Evolutionary conservation across 139 green algal species (phyloP).

Genomic region (Asterochloris erici): DNA sequence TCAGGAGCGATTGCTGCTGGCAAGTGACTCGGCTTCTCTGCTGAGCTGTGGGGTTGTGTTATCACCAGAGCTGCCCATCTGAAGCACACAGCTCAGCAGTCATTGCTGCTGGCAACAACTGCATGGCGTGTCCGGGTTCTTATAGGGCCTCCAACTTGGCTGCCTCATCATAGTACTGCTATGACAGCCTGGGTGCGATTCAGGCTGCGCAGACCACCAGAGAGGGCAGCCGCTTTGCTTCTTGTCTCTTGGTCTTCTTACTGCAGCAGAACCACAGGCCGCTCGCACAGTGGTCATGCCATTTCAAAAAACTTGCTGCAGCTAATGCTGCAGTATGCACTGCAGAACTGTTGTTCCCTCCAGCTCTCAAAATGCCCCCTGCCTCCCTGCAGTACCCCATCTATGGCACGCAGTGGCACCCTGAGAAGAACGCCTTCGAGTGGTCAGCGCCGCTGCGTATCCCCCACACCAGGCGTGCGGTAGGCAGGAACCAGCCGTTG

Average conservation of each 20-base stretch:
- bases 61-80: too few relatives aligned
- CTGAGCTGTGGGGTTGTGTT: too few relatives aligned
- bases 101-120: too few relatives aligned
- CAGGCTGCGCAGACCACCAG: not conserved
- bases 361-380: not conserved
- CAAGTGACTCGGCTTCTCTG: too few relatives aligned
- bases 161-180: too few relatives aligned
- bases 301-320: not conserved
- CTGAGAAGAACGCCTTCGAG: slow-evolving; percentile 83
- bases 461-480: slow-evolving; percentile 42
- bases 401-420: slow-evolving; percentile 76
- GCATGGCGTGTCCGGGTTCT: too few relatives aligned
- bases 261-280: not conserved
- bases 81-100: too few relatives aligned
- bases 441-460: slow-evolving; percentile 55
- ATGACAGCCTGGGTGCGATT: not conserved
- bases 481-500: not conserved
- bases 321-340: not conserved
- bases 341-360: not conserved
- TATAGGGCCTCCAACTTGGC: too few relatives aligned
- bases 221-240: not conserved
- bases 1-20: too few relatives aligned
- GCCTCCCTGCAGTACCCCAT: slow-evolving; percentile 44
- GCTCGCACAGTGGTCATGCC: not conserved
- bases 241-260: not conserved